Evolutionary conservation across 2,329 filamentous ascomycete species (phyloP).

Genomic region (Talaromyces sp.): DNA sequence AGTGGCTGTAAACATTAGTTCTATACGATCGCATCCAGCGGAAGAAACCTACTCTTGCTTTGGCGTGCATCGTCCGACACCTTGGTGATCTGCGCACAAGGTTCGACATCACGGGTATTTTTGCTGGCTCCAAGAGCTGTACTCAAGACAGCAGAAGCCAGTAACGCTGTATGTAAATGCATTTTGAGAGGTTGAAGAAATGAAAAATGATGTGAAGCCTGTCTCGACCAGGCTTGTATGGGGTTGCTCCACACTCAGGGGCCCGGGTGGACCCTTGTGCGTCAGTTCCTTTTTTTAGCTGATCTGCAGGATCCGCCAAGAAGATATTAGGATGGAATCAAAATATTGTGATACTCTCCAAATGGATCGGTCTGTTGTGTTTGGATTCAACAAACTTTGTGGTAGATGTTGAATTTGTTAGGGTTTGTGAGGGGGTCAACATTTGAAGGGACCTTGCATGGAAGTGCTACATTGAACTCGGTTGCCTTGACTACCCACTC

Average conservation of each 20-base stretch:
- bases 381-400: not conserved
- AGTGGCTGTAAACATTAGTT: slow-evolving; percentile 18
- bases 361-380: not conserved
- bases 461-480: not conserved
- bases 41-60: slow-evolving; percentile 16
- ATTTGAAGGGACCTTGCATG: not conserved
- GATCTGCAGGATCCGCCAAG: slow-evolving; percentile 24
- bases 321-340: slow-evolving; percentile 15
- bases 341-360: not conserved
- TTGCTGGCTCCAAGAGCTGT: slow-evolving; percentile 12
- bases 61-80: slow-evolving; percentile 20
- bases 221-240: slow-evolving; percentile 5
- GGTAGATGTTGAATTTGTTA: too few relatives aligned
- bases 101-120: slow-evolving; percentile 19
- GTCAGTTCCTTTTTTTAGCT: slow-evolving; percentile 19
- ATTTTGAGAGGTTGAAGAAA: slow-evolving; percentile 15
- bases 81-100: slow-evolving; percentile 24
- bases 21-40: not conserved
- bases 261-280: slow-evolving; percentile 23
- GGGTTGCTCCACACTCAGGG: slow-evolving; percentile 24
- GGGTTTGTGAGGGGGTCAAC: too few relatives aligned
- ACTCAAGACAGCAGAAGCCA: slow-evolving; percentile 16
- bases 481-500: slow-evolving; percentile 3
- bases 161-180: slow-evolving; percentile 15
- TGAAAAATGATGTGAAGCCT: slow-evolving; percentile 4